Percentiles rank a stretch among this genome's conserved stretches.
phyloP scores from a whole-genome alignment of 208 protist species.

The Trypanosoma scelopori region DNA sequence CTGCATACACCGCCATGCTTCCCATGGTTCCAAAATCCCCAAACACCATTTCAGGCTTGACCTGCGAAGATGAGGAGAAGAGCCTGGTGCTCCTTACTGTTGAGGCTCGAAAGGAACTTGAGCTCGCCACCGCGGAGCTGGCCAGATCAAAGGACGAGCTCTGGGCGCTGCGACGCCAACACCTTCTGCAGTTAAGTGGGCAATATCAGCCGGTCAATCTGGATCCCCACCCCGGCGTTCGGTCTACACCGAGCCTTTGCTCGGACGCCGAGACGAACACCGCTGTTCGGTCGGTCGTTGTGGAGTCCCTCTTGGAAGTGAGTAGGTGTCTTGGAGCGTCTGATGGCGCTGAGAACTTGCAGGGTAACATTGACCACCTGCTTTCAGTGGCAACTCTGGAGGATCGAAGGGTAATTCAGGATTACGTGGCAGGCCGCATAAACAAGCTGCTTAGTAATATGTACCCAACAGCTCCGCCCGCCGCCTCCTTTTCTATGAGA shows the following conservation, averaged over 20 bases:
- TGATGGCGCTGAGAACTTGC: slow-evolving; percentile 16
- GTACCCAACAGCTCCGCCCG: slow-evolving; percentile 54
- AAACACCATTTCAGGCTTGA: slow-evolving; percentile 25
- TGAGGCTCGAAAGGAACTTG: slow-evolving; percentile 44
- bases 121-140: slow-evolving; percentile 44
- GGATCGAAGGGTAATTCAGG: slow-evolving; percentile 56
- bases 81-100: slow-evolving; percentile 14
- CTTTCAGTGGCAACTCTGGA: slow-evolving; percentile 30
- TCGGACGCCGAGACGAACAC: slow-evolving; percentile 64
- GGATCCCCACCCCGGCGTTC: slow-evolving; percentile 31
- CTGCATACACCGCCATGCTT: slow-evolving; percentile 2
- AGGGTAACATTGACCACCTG: slow-evolving; percentile 27
- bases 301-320: slow-evolving; percentile 55
- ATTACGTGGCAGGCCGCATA: slow-evolving; percentile 58
- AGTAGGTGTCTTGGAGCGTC: slow-evolving; percentile 36
- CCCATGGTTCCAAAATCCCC: slow-evolving; percentile 23
- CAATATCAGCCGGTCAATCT: slow-evolving; percentile 37
- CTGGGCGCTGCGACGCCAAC: slow-evolving; percentile 43
- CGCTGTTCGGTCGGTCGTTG: slow-evolving; percentile 53
- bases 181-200: slow-evolving; percentile 65
- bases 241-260: slow-evolving; percentile 43
- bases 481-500: slow-evolving; percentile 30
- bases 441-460: slow-evolving; percentile 58
- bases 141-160: slow-evolving; percentile 37
- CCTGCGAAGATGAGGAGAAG: neutral